Conservation (phyloP, 345 rosid genomes). For the Turritis glabra region DNA sequence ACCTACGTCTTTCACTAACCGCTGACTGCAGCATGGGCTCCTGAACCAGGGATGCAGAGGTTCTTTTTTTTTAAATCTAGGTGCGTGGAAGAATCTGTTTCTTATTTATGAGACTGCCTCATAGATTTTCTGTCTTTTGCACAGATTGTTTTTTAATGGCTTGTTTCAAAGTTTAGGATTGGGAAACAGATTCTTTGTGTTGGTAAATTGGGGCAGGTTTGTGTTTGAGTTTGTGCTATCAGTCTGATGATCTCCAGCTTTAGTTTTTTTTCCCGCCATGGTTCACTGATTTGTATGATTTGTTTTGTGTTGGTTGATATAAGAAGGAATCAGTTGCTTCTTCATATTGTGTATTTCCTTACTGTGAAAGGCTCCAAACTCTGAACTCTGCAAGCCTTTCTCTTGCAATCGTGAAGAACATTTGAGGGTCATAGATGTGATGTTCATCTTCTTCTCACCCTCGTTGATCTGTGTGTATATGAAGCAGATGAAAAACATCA, state of each 20-base stretch:
- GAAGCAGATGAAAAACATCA: background rate
- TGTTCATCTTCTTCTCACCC: background rate
- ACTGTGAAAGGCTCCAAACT: background rate
- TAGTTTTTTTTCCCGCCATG: conserved; percentile 18
- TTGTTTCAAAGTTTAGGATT: conserved; percentile 23
- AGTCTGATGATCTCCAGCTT: conserved; percentile 25
- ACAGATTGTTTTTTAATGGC: conserved; percentile 30
- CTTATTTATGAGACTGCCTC: conserved; percentile 16
- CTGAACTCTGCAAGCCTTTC: background rate
- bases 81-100: conserved; percentile 28
- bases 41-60: conserved; percentile 20
- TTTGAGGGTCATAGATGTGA: background rate
- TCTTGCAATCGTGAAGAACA: background rate
- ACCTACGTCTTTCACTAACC: conserved; percentile 33
- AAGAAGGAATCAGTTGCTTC: conserved; percentile 28
- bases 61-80: conserved; percentile 24
- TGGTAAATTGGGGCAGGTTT: conserved; percentile 30
- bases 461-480: background rate
- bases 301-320: conserved; percentile 29
- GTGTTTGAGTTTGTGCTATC: conserved; percentile 29
- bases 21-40: conserved; percentile 32
- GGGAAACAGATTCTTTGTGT: conserved; percentile 29
- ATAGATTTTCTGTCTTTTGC: conserved; percentile 17
- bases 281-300: conserved; percentile 37
- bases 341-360: conserved; percentile 14